A percentile compares a stretch with the other conserved stretches of the same genome.
Conservation (phyloP, 2,329 filamentous ascomycete species). For the Alternaria gansuensis region DNA sequence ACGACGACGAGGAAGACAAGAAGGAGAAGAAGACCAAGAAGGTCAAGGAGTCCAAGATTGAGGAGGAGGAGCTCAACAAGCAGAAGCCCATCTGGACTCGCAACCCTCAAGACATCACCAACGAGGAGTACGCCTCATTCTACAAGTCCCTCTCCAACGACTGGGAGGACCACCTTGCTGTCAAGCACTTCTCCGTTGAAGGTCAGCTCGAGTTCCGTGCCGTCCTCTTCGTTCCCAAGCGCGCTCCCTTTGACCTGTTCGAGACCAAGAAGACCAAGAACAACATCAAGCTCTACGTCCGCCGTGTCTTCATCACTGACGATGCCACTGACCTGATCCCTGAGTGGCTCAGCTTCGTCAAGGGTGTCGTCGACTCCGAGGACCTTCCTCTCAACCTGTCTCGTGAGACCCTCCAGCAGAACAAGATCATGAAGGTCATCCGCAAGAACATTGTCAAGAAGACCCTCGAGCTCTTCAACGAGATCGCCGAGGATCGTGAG, state of each 20-base stretch:
- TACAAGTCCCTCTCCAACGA: slow-evolving; percentile 99
- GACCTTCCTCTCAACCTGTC: slow-evolving; percentile 99
- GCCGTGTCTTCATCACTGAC: slow-evolving; percentile 99
- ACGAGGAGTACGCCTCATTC: slow-evolving; percentile 98
- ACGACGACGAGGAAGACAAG: slow-evolving; percentile 82
- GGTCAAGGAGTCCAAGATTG: slow-evolving; percentile 97
- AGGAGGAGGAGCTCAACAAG: slow-evolving; percentile 99
- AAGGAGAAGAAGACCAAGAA: slow-evolving; percentile 99
- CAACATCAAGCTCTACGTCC: slow-evolving; percentile 99
- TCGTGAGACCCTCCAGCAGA: slow-evolving; percentile 99
- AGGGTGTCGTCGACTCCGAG: slow-evolving; percentile 99
- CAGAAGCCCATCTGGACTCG: slow-evolving; percentile 99
- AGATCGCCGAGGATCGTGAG: slow-evolving; percentile 99
- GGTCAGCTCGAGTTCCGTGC: slow-evolving; percentile 99
- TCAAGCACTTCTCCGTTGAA: slow-evolving; percentile 99
- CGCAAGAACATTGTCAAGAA: slow-evolving; percentile 99
- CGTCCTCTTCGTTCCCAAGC: slow-evolving; percentile 99
- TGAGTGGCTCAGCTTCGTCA: slow-evolving; percentile 99
- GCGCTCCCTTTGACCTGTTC: slow-evolving; percentile 98
- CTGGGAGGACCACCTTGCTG: slow-evolving; percentile 98
- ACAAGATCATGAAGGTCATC: slow-evolving; percentile 99
- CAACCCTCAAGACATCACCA: slow-evolving; percentile 92
- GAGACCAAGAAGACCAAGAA: slow-evolving; percentile 99
- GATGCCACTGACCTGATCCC: slow-evolving; percentile 99
- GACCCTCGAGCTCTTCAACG: slow-evolving; percentile 98